Evolutionary conservation across 2,329 filamentous ascomycete species (phyloP).

Genomic region (Epichloe uncinata): DNA sequence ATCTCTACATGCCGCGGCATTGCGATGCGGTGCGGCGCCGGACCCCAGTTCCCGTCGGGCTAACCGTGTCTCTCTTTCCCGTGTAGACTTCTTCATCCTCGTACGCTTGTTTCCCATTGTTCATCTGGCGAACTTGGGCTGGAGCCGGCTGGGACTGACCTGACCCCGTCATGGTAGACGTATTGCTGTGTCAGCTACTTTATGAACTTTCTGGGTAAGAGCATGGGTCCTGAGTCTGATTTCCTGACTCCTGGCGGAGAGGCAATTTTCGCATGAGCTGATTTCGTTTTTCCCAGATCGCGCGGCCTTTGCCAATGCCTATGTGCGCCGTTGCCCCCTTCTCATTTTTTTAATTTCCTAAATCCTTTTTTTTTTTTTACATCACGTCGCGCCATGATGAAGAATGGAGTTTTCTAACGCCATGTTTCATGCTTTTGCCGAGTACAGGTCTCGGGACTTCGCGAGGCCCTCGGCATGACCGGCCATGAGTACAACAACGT

Average conservation of each 20-base stretch:
- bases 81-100: constrained; percentile 37
- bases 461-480: background rate
- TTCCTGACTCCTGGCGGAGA: too few relatives aligned
- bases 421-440: too few relatives aligned
- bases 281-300: constrained; percentile 10
- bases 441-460: background rate
- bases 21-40: background rate
- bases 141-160: too few relatives aligned
- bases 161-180: constrained; percentile 15
- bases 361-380: too few relatives aligned
- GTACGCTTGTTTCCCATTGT: background rate
- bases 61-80: too few relatives aligned
- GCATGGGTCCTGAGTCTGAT: constrained; percentile 11
- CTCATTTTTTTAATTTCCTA: too few relatives aligned
- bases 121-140: too few relatives aligned
- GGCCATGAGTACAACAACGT: background rate
- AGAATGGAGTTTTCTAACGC: constrained; percentile 29
- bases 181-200: constrained; percentile 49
- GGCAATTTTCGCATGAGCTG: constrained; percentile 30
- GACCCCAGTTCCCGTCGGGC: too few relatives aligned
- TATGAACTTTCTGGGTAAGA: constrained; percentile 33
- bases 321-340: background rate
- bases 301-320: background rate
- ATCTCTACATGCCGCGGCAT: background rate
- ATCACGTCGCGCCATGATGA: constrained; percentile 8